These are phyloP conservation scores for Triticum dicoccoides DNA, from an alignment of 176 grass and related monocot genomes.

Conservation along the genomic window DNA sequence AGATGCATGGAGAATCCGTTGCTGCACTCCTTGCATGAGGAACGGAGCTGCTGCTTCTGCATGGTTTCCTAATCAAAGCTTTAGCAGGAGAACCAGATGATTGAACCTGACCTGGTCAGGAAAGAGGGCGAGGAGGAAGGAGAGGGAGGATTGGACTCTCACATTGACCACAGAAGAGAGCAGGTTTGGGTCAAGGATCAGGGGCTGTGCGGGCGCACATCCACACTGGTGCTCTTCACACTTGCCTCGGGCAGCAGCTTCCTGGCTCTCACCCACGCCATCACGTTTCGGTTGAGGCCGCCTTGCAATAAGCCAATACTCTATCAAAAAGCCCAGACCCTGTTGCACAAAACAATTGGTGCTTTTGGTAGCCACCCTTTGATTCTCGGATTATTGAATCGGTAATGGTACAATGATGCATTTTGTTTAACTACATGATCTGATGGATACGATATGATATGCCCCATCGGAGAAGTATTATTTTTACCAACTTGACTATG, in stretches of 20 bases:
- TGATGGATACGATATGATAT: neutral
- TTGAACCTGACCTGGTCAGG: neutral
- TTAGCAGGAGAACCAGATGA: too few species aligned
- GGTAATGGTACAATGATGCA: constrained; percentile 13
- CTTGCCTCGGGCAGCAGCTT: constrained; percentile 25
- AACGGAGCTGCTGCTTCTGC: neutral
- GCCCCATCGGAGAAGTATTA: neutral
- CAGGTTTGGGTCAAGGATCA: constrained; percentile 10
- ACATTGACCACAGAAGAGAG: neutral
- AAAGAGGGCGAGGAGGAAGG: neutral
- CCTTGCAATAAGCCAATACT: neutral
- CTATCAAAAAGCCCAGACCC: constrained; percentile 11
- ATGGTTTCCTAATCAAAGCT: neutral
- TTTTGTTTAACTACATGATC: neutral
- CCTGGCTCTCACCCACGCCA: constrained; percentile 21
- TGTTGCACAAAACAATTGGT: neutral
- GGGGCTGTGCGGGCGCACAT: neutral
- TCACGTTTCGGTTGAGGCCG: constrained; percentile 7
- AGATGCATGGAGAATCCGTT: neutral
- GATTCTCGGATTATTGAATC: constrained; percentile 11
- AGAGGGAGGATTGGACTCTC: neutral
- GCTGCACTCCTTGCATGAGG: constrained; percentile 10
- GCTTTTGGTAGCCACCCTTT: neutral
- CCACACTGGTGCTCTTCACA: constrained; percentile 14
- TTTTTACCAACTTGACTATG: neutral